Conservation (phyloP, 257 asterid species). For the Ajuga chamaepitys region DNA sequence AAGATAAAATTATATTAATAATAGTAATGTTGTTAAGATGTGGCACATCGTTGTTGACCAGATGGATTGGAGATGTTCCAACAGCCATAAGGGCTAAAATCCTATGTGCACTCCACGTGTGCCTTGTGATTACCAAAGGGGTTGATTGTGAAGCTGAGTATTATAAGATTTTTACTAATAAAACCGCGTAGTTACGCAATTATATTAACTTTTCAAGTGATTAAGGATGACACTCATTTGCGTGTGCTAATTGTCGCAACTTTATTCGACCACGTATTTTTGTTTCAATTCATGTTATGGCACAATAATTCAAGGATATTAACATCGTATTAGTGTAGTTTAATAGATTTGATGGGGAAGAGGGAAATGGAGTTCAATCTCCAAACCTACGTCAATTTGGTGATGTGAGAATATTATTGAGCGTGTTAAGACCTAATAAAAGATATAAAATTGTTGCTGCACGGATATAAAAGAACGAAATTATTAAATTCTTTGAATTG, state of each 20-base stretch:
- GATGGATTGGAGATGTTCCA: not conserved
- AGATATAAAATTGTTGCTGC: too few relatives aligned
- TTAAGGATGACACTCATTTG: not conserved
- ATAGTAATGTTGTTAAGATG: not conserved
- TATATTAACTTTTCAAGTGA: not conserved
- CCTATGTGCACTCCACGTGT: too few relatives aligned
- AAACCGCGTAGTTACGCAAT: constrained; percentile 13
- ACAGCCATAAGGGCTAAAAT: too few relatives aligned
- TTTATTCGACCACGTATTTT: constrained; percentile 18
- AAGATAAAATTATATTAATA: not conserved
- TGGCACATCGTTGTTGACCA: constrained; percentile 7
- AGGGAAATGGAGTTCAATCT: too few relatives aligned
- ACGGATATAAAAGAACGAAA: too few relatives aligned
- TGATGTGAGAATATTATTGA: too few relatives aligned
- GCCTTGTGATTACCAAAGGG: not conserved
- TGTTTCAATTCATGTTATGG: not conserved
- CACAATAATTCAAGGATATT: not conserved
- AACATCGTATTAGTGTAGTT: not conserved
- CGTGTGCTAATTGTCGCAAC: constrained; percentile 21
- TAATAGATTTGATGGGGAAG: not conserved
- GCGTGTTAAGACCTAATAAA: too few relatives aligned
- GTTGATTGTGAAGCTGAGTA: not conserved
- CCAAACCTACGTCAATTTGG: too few relatives aligned
- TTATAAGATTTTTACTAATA: not conserved
- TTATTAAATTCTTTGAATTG: too few relatives aligned